Base-by-base conservation (phyloP, 148 eudicot species). In the Oxyria digyna region DNA sequence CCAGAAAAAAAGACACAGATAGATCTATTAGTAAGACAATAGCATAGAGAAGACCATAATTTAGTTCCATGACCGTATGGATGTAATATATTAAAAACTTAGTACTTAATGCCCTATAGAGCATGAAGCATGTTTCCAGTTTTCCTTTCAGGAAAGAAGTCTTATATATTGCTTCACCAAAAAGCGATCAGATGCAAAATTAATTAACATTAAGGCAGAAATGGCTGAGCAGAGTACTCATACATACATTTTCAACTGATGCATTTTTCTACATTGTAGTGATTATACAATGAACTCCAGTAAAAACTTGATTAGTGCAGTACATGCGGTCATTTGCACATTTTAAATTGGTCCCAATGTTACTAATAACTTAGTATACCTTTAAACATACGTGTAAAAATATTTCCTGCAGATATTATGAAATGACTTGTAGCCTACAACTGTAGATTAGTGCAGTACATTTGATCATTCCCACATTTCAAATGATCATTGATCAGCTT, bases 1-100 rank as follows among this genome's bases (percentile, higher is more conserved):
- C 85, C 81, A 81, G n/a, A n/a, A n/a, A 79, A 85, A 35, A 72
- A 71, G 15, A 78, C 71, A 68, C 33, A 77, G n/a, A 31, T 59
- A 77, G n/a, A 59, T 59, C 9, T 14, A 59, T 59, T 59, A 59
- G 65, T 31, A 59, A 55, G 31, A 59, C 18, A 59, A 15, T 59
- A 59, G 37, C 37, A 31, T 29, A 15, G 65, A 24, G 38, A 59
- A 29, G 0, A 31, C 8, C 38, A 27, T 4, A 4, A 26, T 0
- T 10, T 55, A 55, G 15, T 26, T 23, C 3, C 62, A 27, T 10
- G 33, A 55, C 17, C 24, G 20, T 38, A 1, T 38, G 6, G 6
- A 1, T 38, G 55, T 49, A 8, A 43, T 18, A 43, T 1, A 1
- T 15, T 6, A 20, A 10, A 49, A 49, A 21, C 31, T 54, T 23